These are phyloP conservation scores for Rhodamnia argentea DNA, from an alignment of 345 rosid genomes.

Conservation along the genomic window DNA sequence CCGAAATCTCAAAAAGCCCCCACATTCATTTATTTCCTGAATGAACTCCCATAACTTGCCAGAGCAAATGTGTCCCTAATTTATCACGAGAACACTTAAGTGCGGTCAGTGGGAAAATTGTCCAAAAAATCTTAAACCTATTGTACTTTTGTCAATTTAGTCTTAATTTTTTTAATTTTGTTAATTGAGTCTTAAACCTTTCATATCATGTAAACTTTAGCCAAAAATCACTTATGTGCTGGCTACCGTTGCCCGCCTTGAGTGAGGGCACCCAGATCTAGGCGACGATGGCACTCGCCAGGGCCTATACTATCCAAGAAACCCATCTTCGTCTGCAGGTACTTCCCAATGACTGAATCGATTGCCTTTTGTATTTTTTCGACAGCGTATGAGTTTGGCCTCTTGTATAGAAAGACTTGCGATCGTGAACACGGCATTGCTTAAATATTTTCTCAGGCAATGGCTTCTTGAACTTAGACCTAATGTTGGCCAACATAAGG, in stretches of 20 bases:
- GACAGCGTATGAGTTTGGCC: neutral
- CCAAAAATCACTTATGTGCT: no score
- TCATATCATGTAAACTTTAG: no score
- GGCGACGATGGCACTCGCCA: neutral
- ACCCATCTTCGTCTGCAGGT: neutral
- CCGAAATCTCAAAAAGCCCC: neutral
- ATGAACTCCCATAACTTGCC: neutral
- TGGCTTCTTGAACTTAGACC: neutral
- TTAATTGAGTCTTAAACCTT: no score
- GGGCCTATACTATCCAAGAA: neutral
- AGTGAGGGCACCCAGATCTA: no score
- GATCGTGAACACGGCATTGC: neutral
- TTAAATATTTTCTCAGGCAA: neutral
- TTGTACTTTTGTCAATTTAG: no score
- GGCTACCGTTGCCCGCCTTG: no score
- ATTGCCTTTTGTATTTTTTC: constrained; percentile 1
- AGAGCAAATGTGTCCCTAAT: neutral
- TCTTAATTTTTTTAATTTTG: no score
- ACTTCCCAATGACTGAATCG: neutral
- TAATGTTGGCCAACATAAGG: neutral
- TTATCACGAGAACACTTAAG: no score
- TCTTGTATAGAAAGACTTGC: neutral
- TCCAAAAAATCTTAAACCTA: no score
- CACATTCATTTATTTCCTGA: neutral
- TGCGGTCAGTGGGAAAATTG: no score